Conservation (phyloP, 1,139 yeast genomes). For the Debaryomyces psychrophilus region DNA sequence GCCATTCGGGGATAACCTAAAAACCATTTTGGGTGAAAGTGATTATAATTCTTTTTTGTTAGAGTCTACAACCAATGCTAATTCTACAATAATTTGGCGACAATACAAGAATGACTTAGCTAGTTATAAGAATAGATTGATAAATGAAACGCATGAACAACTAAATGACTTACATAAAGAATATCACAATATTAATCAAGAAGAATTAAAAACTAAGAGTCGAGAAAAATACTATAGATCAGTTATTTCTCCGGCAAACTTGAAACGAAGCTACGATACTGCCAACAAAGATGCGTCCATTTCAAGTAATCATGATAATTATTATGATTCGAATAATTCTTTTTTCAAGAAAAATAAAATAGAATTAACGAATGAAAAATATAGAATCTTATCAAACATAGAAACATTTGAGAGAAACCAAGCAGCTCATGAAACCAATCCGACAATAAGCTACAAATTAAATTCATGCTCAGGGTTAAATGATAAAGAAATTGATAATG, state of each 20-base stretch:
- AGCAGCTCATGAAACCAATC: slow-evolving; percentile 4
- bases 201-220: slow-evolving; percentile 15
- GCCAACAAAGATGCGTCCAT: slow-evolving; percentile 9
- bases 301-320: slow-evolving; percentile 30
- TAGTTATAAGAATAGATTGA: slow-evolving; percentile 25
- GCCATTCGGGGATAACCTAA: slow-evolving; percentile 30
- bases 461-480: slow-evolving; percentile 26
- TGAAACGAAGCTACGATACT: slow-evolving; percentile 18
- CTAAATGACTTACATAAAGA: slow-evolving; percentile 32
- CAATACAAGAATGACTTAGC: slow-evolving; percentile 31
- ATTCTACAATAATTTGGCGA: slow-evolving; percentile 38
- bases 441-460: slow-evolving; percentile 14
- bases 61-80: slow-evolving; percentile 26
- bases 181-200: slow-evolving; percentile 24
- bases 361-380: slow-evolving; percentile 38
- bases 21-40: slow-evolving; percentile 32
- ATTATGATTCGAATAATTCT: slow-evolving; percentile 29
- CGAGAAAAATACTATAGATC: slow-evolving; percentile 38
- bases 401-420: slow-evolving; percentile 4
- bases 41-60: slow-evolving; percentile 33
- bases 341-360: slow-evolving; percentile 33
- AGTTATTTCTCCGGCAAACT: slow-evolving; percentile 24
- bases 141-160: slow-evolving; percentile 28
- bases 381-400: slow-evolving; percentile 4
- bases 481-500: slow-evolving; percentile 30